Percentiles rank a stretch among this genome's conserved stretches.
Conservation (phyloP, 139 green algal genomes). For the Raphidocelis subcapitata region DNA sequence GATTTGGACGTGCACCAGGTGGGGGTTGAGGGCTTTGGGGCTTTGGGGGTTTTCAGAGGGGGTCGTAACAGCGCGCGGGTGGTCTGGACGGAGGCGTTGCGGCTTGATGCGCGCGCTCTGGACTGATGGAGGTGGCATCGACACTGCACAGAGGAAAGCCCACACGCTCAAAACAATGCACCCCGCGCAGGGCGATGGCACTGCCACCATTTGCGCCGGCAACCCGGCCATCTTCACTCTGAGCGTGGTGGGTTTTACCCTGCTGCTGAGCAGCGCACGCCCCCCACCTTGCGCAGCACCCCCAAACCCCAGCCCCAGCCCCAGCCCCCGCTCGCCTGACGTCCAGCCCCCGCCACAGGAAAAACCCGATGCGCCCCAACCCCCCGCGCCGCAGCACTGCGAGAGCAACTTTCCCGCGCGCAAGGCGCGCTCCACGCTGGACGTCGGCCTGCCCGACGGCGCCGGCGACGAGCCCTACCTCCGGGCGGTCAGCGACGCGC, state of each 20-base stretch:
- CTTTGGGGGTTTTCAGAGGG: neutral
- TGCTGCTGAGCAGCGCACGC: too few species aligned
- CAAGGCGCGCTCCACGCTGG: constrained; percentile 73
- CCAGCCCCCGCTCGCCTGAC: too few species aligned
- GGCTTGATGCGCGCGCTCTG: neutral
- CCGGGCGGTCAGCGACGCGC: constrained; percentile 27
- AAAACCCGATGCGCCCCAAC: too few species aligned
- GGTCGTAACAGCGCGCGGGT: neutral
- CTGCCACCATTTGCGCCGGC: constrained; percentile 28
- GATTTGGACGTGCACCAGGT: constrained; percentile 92
- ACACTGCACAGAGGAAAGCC: too few species aligned
- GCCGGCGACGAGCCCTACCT: constrained; percentile 62
- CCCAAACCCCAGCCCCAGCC: too few species aligned
- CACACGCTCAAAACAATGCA: neutral
- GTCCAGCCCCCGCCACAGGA: too few species aligned
- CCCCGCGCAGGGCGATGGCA: constrained; percentile 33
- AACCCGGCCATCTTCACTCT: constrained; percentile 61
- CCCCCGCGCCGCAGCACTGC: too few species aligned
- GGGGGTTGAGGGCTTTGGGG: constrained; percentile 5
- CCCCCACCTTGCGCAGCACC: too few species aligned
- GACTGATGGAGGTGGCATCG: too few species aligned
- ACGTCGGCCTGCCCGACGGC: constrained; percentile 74
- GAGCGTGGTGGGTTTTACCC: too few species aligned
- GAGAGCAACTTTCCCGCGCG: constrained; percentile 80
- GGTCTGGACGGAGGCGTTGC: neutral